Percentiles rank a stretch among this genome's conserved stretches.
Conservation (phyloP, 1,139 yeast species). For the Blastobotrys buckinghamii region DNA sequence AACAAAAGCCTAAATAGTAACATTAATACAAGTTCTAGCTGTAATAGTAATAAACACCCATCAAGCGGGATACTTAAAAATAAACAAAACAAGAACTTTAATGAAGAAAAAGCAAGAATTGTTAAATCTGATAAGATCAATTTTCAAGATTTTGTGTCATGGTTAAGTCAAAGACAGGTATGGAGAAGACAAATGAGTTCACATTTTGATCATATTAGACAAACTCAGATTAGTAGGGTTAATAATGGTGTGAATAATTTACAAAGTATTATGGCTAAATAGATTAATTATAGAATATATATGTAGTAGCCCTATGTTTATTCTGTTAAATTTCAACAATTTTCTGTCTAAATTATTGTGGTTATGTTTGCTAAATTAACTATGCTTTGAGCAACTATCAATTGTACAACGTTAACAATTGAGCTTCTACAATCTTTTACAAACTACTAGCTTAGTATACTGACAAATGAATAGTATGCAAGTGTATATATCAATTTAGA, state of each 20-base stretch:
- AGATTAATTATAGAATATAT: no score
- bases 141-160: slow-evolving; percentile 7
- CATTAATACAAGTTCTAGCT: not conserved
- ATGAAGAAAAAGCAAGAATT: slow-evolving; percentile 9
- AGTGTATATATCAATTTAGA: no score
- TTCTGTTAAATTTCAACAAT: no score
- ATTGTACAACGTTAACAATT: no score
- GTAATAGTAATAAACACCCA: not conserved
- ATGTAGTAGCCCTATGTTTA: no score
- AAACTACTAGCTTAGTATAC: no score
- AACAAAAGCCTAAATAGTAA: not conserved
- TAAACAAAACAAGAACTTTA: slow-evolving; percentile 9
- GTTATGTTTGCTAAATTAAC: no score
- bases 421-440: no score
- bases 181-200: slow-evolving; percentile 7
- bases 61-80: slow-evolving; percentile 14
- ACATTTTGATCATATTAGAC: slow-evolving; percentile 5
- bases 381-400: no score
- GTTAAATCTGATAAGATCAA: slow-evolving; percentile 4
- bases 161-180: slow-evolving; percentile 5
- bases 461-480: no score
- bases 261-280: no score
- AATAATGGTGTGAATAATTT: not conserved
- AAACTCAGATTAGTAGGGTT: slow-evolving; percentile 1
- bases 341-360: no score